These are phyloP conservation scores for Cavenderia fasciculata DNA, from an alignment of 78 protist genomes.

Conservation along the genomic window DNA sequence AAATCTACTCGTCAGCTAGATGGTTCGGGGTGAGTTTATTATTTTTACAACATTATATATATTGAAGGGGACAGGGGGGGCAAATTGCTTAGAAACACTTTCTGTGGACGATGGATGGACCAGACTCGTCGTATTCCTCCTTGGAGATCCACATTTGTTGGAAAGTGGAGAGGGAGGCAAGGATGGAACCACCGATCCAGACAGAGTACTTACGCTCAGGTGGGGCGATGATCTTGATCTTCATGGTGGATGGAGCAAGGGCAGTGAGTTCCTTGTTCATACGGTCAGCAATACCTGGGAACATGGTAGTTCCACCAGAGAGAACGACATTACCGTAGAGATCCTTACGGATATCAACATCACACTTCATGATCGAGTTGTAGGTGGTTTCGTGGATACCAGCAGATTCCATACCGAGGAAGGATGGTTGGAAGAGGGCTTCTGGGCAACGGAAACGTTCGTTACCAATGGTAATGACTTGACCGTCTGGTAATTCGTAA, in stretches of 20 bases:
- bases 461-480: slow-evolving; percentile 89
- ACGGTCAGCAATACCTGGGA: slow-evolving; percentile 91
- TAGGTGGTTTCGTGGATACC: slow-evolving; percentile 95
- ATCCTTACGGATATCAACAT: slow-evolving; percentile 94
- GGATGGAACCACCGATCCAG: slow-evolving; percentile 98
- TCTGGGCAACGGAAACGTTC: slow-evolving; percentile 93
- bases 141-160: slow-evolving; percentile 96
- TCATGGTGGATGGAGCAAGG: slow-evolving; percentile 92
- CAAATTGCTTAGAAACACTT: slow-evolving; percentile 96
- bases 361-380: slow-evolving; percentile 95
- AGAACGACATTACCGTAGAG: slow-evolving; percentile 93
- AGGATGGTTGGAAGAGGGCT: slow-evolving; percentile 93
- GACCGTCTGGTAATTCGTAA: slow-evolving; percentile 95
- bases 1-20: too few species aligned
- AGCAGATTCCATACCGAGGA: slow-evolving; percentile 92
- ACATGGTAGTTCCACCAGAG: slow-evolving; percentile 96
- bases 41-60: too few species aligned
- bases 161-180: slow-evolving; percentile 94
- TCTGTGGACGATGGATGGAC: slow-evolving; percentile 95
- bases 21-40: too few species aligned
- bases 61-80: too few species aligned
- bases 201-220: slow-evolving; percentile 95
- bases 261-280: slow-evolving; percentile 81
- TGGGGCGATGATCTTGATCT: slow-evolving; percentile 93
- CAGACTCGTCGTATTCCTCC: slow-evolving; percentile 95